Base-by-base conservation (phyloP, 2,329 filamentous ascomycete genomes). In the Phaeosphaeria sp. region DNA sequence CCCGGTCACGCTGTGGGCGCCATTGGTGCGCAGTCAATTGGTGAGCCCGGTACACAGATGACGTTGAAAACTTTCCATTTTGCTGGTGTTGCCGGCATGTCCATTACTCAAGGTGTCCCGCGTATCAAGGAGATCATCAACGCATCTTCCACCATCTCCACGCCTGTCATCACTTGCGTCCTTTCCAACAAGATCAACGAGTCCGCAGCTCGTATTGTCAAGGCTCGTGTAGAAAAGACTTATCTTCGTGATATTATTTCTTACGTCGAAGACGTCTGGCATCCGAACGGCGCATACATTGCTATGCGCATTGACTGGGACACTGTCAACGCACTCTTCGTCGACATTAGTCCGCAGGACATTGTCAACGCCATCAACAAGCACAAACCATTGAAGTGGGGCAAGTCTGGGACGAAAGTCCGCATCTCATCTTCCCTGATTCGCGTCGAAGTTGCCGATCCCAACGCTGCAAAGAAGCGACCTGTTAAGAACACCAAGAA, bases 71-170 rank as follows among this genome's bases (percentile, higher is more conserved):
- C 95, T 74, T 98, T 98, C 87, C 95, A 98, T 90, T 99, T 99
- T 82, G 95, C 95, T 74, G 95, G 95, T 90, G 95, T 99, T 63
- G 95, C 95, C 44, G 94, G 94, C 77, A 98, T 99, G 95, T 97
- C 92, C 85, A 97, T 99, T 74, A 99, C 95, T 0, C 92, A 97
- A 74, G 95, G 95, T 91, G 95, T 99, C 6, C 95, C 95, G 1
- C 94, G 95, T 89, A 99, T 99, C 82, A 99, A 99, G 81, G 95
- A 99, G 83, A 99, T 99, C 67, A 99, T 99, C 87, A 99, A 99
- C 79, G 95, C 95, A 6, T 97, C 93, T 9, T 96, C 93, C 76
- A 83, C 84, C 50, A 99, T 99, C 78, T 96, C 91, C 76, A 99
- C 95, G 0, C 95, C 95, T 0, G 90, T 99, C 73, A 96, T 99